phyloP scores from a whole-genome alignment of 768 basidiomycete species.

The Psilocybe tampanensis region DNA sequence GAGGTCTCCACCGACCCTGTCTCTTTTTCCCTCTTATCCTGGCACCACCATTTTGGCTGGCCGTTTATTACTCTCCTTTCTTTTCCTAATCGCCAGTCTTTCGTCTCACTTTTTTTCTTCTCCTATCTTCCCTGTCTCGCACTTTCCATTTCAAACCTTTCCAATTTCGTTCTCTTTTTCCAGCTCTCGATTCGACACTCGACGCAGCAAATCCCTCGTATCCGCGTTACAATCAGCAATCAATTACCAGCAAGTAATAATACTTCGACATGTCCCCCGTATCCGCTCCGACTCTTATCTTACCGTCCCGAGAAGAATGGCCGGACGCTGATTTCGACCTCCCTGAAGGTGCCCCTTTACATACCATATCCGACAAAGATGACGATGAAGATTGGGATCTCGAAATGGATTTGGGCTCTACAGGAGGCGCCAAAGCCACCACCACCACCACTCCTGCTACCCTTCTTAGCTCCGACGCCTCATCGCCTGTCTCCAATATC shows the following conservation, averaged over 20 bases:
- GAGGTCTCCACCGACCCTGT: constrained; percentile 10
- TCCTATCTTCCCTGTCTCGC: constrained; percentile 6
- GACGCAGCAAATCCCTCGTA: not conserved
- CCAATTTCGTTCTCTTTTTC: constrained; percentile 2
- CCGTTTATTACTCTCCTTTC: constrained; percentile 4
- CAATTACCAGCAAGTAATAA: not conserved
- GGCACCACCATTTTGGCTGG: constrained; percentile 15
- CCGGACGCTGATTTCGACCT: constrained; percentile 86
- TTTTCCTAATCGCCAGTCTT: constrained; percentile 8
- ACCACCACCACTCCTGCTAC: constrained; percentile 38
- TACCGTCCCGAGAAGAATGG: constrained; percentile 80
- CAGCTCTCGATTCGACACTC: not conserved
- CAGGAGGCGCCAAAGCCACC: constrained; percentile 51
- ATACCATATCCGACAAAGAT: constrained; percentile 66
- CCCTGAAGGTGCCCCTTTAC: constrained; percentile 71
- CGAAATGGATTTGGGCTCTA: constrained; percentile 69
- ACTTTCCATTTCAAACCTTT: constrained; percentile 1
- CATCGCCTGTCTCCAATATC: constrained; percentile 40
- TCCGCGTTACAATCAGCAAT: not conserved
- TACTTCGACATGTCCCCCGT: constrained; percentile 53
- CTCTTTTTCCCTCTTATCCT: constrained; percentile 10
- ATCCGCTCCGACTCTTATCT: constrained; percentile 55
- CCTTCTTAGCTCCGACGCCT: constrained; percentile 39
- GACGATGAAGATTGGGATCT: constrained; percentile 81
- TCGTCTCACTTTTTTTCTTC: not conserved